Conservation (phyloP, 148 eudicot genomes). For the Heliosperma pusillum region DNA sequence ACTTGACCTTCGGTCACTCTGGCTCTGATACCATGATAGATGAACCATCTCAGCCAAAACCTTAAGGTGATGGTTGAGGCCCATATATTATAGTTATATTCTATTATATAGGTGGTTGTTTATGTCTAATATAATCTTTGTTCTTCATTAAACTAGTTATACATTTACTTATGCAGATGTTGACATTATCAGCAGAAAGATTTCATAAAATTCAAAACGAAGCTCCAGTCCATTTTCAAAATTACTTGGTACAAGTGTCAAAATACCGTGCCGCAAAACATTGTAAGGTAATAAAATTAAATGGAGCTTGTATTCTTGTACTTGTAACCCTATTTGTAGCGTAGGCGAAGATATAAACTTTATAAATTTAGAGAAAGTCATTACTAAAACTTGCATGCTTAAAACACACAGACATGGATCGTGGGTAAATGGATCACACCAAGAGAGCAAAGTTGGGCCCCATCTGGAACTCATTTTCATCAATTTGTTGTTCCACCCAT, state of each 20-base stretch:
- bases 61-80: no score
- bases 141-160: not conserved
- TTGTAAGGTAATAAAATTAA: constrained; percentile 58
- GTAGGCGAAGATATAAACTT: not conserved
- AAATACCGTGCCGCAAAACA: constrained; percentile 80
- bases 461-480: constrained; percentile 65
- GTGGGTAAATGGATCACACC: constrained; percentile 83
- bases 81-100: no score
- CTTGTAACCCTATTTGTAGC: not conserved
- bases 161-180: constrained; percentile 50
- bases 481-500: constrained; percentile 84
- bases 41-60: no score
- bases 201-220: constrained; percentile 78
- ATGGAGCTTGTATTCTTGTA: not conserved
- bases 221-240: constrained; percentile 63
- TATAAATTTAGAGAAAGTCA: not conserved
- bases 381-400: not conserved
- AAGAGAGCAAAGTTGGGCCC: constrained; percentile 70
- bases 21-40: no score
- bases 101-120: no score
- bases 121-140: no score
- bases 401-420: constrained; percentile 53
- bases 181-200: constrained; percentile 76
- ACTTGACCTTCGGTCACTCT: no score
- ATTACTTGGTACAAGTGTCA: constrained; percentile 76